Conservation (phyloP, 2,329 filamentous ascomycete species). For the Monilinia fructicola region DNA sequence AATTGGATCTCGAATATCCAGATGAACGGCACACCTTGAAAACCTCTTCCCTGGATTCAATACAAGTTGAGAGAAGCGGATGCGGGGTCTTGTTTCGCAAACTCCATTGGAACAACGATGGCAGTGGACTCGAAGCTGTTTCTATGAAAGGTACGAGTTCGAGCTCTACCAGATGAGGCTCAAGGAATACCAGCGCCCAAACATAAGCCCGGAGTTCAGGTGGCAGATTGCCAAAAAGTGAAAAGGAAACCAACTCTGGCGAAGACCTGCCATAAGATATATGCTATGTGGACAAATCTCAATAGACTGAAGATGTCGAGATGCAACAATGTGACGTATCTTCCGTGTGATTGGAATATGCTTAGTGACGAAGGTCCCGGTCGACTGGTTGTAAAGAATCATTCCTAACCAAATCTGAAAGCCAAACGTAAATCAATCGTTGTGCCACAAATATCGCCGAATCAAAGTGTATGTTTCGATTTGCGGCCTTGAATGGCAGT, state of each 20-base stretch:
- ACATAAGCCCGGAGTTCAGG: constrained; percentile 7
- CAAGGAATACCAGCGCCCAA: constrained; percentile 8
- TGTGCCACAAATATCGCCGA: background rate
- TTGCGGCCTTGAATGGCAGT: no score
- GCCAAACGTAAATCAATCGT: background rate
- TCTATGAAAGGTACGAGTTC: background rate
- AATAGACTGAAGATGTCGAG: constrained; percentile 7
- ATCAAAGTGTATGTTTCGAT: background rate
- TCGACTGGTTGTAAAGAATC: background rate
- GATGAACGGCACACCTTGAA: background rate
- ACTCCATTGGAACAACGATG: background rate
- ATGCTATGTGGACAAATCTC: constrained; percentile 3
- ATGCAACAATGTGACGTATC: constrained; percentile 7
- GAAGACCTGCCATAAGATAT: no score
- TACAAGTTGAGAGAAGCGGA: constrained; percentile 7
- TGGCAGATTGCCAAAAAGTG: constrained; percentile 14
- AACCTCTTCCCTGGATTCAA: constrained; percentile 9
- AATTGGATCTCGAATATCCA: background rate
- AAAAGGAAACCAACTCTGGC: background rate
- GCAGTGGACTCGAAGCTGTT: background rate
- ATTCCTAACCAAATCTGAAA: background rate
- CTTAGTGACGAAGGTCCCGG: background rate
- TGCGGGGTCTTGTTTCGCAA: constrained; percentile 1
- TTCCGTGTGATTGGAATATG: background rate
- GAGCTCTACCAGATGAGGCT: background rate